These are phyloP conservation scores for Aspergillus diversus DNA, from an alignment of 495 filamentous ascomycete genomes.

Conservation along the genomic window DNA sequence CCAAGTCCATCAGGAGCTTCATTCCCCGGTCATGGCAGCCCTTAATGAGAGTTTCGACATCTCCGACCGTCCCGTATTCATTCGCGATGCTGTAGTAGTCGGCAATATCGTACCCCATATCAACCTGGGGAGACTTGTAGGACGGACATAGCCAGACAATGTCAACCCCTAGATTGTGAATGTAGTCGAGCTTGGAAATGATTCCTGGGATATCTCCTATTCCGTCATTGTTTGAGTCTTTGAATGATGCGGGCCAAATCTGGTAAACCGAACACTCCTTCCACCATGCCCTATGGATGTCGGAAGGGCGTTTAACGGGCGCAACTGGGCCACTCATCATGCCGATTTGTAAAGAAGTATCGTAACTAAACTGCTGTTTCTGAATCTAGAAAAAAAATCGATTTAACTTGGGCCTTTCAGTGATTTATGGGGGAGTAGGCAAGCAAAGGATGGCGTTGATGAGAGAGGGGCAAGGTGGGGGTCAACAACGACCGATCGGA, in stretches of 20 bases:
- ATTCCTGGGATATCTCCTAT: slow-evolving; percentile 71
- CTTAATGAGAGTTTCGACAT: slow-evolving; percentile 66
- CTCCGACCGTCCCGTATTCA: slow-evolving; percentile 63
- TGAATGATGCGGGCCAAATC: slow-evolving; percentile 69
- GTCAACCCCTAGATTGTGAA: slow-evolving; percentile 64
- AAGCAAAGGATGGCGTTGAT: background rate
- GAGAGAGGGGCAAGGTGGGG: slow-evolving; percentile 3
- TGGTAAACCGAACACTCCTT: slow-evolving; percentile 67
- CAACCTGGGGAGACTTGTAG: slow-evolving; percentile 66
- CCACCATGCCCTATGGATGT: slow-evolving; percentile 55
- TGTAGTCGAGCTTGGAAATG: slow-evolving; percentile 66
- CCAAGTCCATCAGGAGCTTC: slow-evolving; percentile 74
- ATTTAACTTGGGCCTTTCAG: background rate
- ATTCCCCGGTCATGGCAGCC: slow-evolving; percentile 61
- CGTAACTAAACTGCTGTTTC: background rate
- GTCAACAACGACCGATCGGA: background rate
- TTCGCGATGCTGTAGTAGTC: slow-evolving; percentile 67
- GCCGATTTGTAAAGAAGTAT: background rate
- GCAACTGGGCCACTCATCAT: slow-evolving; percentile 11
- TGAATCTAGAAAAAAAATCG: background rate
- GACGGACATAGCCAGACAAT: slow-evolving; percentile 71
- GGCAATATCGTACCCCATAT: slow-evolving; percentile 68
- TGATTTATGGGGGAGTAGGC: background rate
- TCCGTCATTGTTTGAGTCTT: slow-evolving; percentile 69
- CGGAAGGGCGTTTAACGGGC: slow-evolving; percentile 28